These are phyloP conservation scores for Asterionellopsis glacialis DNA, from an alignment of 108 stramenopile species.

Conservation along the genomic window DNA sequence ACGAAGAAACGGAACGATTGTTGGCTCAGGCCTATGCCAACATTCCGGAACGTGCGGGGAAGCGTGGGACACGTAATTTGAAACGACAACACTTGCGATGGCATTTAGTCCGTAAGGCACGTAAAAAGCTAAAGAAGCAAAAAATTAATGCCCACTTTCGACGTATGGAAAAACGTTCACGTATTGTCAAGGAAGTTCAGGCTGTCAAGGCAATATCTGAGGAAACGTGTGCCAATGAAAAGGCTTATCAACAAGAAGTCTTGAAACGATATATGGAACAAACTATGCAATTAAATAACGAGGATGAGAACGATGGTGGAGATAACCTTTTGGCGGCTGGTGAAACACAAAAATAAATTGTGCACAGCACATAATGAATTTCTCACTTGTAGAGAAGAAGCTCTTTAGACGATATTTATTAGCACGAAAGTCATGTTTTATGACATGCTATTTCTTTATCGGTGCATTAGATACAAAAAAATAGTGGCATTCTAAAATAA, in stretches of 20 bases:
- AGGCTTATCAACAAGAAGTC: slow-evolving; percentile 66
- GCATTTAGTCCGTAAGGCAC: slow-evolving; percentile 51
- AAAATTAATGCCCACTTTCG: slow-evolving; percentile 45
- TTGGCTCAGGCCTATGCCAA: slow-evolving; percentile 66
- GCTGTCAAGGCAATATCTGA: slow-evolving; percentile 14
- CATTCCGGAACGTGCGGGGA: slow-evolving; percentile 65
- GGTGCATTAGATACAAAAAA: too few relatives aligned
- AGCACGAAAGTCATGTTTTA: too few relatives aligned
- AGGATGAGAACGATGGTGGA: background rate
- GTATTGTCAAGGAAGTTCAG: slow-evolving; percentile 37
- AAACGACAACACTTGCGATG: slow-evolving; percentile 61
- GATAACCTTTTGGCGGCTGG: too few relatives aligned
- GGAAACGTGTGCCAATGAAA: background rate
- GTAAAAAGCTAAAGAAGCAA: slow-evolving; percentile 44
- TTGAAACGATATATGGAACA: too few relatives aligned
- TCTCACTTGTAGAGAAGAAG: too few relatives aligned
- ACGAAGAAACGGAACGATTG: slow-evolving; percentile 78
- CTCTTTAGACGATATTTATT: too few relatives aligned
- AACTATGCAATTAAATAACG: background rate
- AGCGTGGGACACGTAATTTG: slow-evolving; percentile 68
- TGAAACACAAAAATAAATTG: too few relatives aligned
- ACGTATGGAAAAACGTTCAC: slow-evolving; percentile 63
- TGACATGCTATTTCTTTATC: too few relatives aligned
- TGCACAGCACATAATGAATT: too few relatives aligned
- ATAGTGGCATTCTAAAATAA: too few relatives aligned